Percentiles rank a stretch among this genome's conserved stretches.
These are phyloP conservation scores for Escovopsis sp. DNA, from an alignment of 2,329 filamentous ascomycete genomes.

Conservation along the genomic window DNA sequence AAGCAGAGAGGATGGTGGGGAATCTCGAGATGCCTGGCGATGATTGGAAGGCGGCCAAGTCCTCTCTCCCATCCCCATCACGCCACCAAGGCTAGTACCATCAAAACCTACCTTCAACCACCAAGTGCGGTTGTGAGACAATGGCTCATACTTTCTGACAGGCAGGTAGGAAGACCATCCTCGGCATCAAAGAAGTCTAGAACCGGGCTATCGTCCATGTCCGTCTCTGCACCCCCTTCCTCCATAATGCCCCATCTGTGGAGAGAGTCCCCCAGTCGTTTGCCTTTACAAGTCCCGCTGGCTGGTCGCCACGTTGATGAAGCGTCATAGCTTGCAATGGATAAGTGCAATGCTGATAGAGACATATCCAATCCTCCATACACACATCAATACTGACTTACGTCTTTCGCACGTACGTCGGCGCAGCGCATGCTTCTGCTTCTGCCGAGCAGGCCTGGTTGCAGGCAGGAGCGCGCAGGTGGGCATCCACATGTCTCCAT, in stretches of 20 bases:
- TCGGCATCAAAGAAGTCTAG: conserved; percentile 10
- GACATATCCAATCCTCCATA: neutral
- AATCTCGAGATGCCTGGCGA: too few species aligned
- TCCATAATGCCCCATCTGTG: conserved; percentile 2
- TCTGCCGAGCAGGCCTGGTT: neutral
- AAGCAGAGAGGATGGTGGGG: conserved; percentile 7
- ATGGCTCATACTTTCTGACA: too few species aligned
- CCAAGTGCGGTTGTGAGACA: too few species aligned
- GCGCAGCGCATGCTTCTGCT: neutral
- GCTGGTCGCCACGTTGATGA: conserved; percentile 21
- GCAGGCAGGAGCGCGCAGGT: neutral
- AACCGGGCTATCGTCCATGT: conserved; percentile 3
- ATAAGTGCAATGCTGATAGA: conserved; percentile 2
- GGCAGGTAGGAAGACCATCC: too few species aligned
- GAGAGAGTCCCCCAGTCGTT: conserved; percentile 2
- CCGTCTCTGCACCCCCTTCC: conserved; percentile 1
- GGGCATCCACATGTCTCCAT: neutral
- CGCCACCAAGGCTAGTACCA: too few species aligned
- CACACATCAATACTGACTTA: neutral
- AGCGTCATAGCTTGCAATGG: conserved; percentile 5
- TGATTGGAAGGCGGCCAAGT: too few species aligned
- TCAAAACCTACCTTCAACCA: too few species aligned
- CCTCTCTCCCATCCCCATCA: too few species aligned
- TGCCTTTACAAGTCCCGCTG: conserved; percentile 7
- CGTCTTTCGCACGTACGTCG: neutral